Evolutionary conservation across 2,329 filamentous ascomycete species (phyloP), one percentile per base, ranked within the genome.

Genomic region (Meredithiella fracta): DNA sequence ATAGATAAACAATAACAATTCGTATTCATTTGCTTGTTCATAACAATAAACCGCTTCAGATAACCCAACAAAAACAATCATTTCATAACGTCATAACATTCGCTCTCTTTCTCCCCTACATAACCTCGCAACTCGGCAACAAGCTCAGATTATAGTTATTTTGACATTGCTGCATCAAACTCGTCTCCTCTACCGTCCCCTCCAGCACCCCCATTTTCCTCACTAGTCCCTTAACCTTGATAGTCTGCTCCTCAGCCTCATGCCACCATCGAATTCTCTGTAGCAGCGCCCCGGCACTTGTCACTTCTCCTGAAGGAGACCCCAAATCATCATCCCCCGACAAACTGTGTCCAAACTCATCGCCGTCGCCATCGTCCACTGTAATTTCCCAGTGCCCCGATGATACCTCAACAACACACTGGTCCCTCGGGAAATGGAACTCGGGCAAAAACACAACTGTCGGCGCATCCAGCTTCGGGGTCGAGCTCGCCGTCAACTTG

Each of bases 251-350:
- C 1, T 91, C 92, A 56, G 84, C 83, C 1, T 79, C 80, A 69
- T 98, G 90, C 90, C 91, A 96, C 92, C 92, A 98, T 62, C 79
- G 80, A 60, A 98, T 70, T 60, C 78, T 78, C 70, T 96, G 91
- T 59, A 88, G 72, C 62, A 80, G 71, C 3, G 79, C 80, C 60
- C 85, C 79, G n/a, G n/a, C n/a, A n/a, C n/a, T n/a, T 9, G 29
- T 34, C 11, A 25, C 34, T 17, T 42, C 25, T 14, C 34, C 40
- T 1, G 17, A 40, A 2, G 17, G 14, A 8, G 47, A 23, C 5
- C 3, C 47, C 7, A 4, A n/a, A n/a, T 23, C 51, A 9, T 49
- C 31, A 14, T 52, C 31, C 26, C 17, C n/a, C 5, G 25, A 20
- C 9, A 49, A 3, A 14, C 8, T 25, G 15, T 49, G 22, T 2